Percentiles rank a stretch among this genome's conserved stretches.
Conservation (phyloP, 1,284 basidiomycete species). For the Malassezia nana region DNA sequence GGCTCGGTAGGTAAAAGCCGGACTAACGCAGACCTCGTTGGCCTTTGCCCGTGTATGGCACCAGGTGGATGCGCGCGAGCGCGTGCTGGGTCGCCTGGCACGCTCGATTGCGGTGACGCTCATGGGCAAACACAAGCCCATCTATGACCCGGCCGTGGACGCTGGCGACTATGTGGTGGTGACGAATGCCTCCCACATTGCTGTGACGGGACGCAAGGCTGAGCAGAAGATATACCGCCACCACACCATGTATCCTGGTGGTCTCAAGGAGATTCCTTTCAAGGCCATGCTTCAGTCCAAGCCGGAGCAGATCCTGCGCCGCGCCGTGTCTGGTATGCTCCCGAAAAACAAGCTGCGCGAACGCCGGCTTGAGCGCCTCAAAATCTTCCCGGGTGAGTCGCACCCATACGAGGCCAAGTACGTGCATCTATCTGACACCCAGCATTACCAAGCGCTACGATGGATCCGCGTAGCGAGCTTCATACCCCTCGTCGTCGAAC, state of each 20-base stretch:
- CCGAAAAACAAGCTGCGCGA: conserved; percentile 47
- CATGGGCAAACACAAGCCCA: conserved; percentile 99
- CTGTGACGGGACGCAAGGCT: conserved; percentile 79
- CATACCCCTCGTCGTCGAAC: conserved; percentile 13
- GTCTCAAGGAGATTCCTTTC: conserved; percentile 58
- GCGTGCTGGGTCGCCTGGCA: conserved; percentile 82
- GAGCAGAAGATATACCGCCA: conserved; percentile 78
- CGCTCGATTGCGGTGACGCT: conserved; percentile 84
- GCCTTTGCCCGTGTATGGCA: conserved; percentile 93
- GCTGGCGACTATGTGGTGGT: conserved; percentile 87
- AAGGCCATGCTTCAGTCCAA: conserved; percentile 54
- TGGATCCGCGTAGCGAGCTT: not conserved
- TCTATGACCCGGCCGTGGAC: conserved; percentile 65
- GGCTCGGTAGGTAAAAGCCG: conserved; percentile 11
- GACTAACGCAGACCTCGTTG: conserved; percentile 65
- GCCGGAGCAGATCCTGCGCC: conserved; percentile 61
- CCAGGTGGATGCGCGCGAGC: conserved; percentile 78
- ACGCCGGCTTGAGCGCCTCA: conserved; percentile 40
- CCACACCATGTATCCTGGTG: conserved; percentile 88
- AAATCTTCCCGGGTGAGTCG: conserved; percentile 38
- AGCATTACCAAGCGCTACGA: conserved; percentile 19
- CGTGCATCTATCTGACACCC: conserved; percentile 7
- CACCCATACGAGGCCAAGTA: conserved; percentile 42
- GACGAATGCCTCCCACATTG: conserved; percentile 73
- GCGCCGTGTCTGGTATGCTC: conserved; percentile 47